Evolutionary conservation across 331 rosid species (phyloP), one percentile per base, ranked within the genome.

Genomic region (Cydonia oblonga): DNA sequence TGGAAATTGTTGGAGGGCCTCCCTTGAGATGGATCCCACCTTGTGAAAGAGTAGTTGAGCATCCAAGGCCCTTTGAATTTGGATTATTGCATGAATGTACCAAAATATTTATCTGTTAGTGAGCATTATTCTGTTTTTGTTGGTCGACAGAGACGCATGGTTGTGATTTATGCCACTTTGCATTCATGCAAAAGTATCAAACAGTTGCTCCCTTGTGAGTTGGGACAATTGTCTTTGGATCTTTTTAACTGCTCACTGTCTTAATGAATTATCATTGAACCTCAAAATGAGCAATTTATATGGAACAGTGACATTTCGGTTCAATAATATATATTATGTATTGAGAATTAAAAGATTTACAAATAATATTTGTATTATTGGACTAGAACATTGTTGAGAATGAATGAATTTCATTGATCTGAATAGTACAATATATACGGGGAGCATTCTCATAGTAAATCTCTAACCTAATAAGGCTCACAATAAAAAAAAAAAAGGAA

Each of bases 11-110:
- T 46, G 80, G 83, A 70, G 80, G 83, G 75, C 66, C 78, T 75
- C 73, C 66, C 78, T 75, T 75, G 87, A 67, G 87, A 87, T 85
- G 86, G 75, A 88, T 44, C 54, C 54, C 54, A 49, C 54, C 54
- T 16, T 49, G 54, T 18, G 78, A 60, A 68, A 4, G 23, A 9
- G 42, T 35, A 9, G 67, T 14, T 66, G 87, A 59, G 84, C 84
- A 60, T 89, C 91, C 88, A 76, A 80, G 70, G 65, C 73, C 58
- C 49, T 70, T 70, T 1, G 4, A 4, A 18, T 29, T 18, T 62
- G 12, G 15, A 18, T 32, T 62, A 30, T 64, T 33, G 72, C 38
- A 14, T 26, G 54, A 49, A 49, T 49, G 54, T 49, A 49, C 54
- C 54, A 7, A 49, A 16, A 2, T 49, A 16, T 0, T n/a, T n/a